A percentile compares a stretch with the other conserved stretches of the same genome.
Evolutionary conservation across 129 eudicot genomes (phyloP).

Genomic region (Artemisia tridentata): DNA sequence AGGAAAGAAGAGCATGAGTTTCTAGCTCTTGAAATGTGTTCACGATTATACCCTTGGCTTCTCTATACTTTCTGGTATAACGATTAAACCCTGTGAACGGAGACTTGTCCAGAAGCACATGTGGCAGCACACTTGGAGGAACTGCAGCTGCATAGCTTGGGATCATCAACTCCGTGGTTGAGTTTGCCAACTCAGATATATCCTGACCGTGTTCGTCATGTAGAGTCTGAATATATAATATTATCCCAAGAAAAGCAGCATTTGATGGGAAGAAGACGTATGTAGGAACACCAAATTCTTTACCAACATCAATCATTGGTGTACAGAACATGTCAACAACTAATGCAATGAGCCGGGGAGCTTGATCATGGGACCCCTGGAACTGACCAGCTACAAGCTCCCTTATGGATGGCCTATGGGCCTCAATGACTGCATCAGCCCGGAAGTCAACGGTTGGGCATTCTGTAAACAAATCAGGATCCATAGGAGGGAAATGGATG

Average conservation of each 20-base stretch:
- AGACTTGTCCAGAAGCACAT: slow-evolving; percentile 26
- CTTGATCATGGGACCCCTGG: slow-evolving; percentile 6
- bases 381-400: slow-evolving; percentile 19
- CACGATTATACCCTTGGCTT: slow-evolving; percentile 48
- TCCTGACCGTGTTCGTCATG: slow-evolving; percentile 34
- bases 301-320: slow-evolving; percentile 51
- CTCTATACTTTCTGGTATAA: slow-evolving; percentile 37
- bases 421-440: slow-evolving; percentile 27
- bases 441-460: slow-evolving; percentile 28
- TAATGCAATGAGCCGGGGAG: slow-evolving; percentile 20
- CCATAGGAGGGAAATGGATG: slow-evolving; percentile 38
- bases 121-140: slow-evolving; percentile 35
- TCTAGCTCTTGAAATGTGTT: slow-evolving; percentile 53
- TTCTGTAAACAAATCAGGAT: slow-evolving; percentile 29
- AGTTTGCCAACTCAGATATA: slow-evolving; percentile 22
- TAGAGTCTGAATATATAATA: slow-evolving; percentile 41
- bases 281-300: slow-evolving; percentile 38
- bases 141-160: slow-evolving; percentile 38
- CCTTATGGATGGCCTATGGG: slow-evolving; percentile 35
- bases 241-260: slow-evolving; percentile 42
- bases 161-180: background rate
- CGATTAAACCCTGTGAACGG: slow-evolving; percentile 36
- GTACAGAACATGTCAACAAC: slow-evolving; percentile 66
- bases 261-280: slow-evolving; percentile 48
- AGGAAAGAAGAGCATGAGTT: slow-evolving; percentile 34